Evolutionary conservation across 805 yeast genomes (phyloP), one percentile per base, ranked within the genome.

Genomic region (Pichia thaimueangensis): DNA sequence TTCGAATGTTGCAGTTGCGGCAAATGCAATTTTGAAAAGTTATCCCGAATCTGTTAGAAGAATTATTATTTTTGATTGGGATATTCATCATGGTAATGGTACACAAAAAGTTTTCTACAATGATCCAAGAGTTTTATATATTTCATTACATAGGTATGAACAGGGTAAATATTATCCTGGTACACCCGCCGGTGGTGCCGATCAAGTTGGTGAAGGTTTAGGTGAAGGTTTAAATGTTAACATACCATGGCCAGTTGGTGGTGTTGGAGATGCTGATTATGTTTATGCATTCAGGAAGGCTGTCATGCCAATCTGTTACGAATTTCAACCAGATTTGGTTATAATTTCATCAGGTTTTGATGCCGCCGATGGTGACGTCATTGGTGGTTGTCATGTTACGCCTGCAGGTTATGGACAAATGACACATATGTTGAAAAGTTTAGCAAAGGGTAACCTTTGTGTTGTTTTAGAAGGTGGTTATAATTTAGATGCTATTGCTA

Each of bases 51-150:
- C 86, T 21, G 95, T 91, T 6, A 71, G 95, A 48, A 76, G 76
- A 52, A 86, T 93, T 30, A 77, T 87, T 44, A 80, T 93, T 45
- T 57, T 89, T 19, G 99, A 93, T 62, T 93, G 99, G 99, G 99
- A 93, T 63, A 88, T 93, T 37, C 99, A 93, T 63, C 99, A 93
- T 62, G 99, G 99, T 21, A 93, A 93, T 62, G 99, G 99, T 30
- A 93, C 99, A 1, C 98, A 93, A 62, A 82, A 84, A 59, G 87
- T 95, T 2, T 93, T 93, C 53, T 77, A 77, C 51, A 76, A 86
- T 49, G 96, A 93, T 58, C 95, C 95, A 22, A 69, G 95, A 42
- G 97, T 93, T 8, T 70, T 93, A 28, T 93, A 93, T 62, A 78
- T 93, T 35, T 89, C 97, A 0, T 64, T 91, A 24, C 99, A 93